A percentile compares a stretch with the other conserved stretches of the same genome.
Evolutionary conservation across 2,329 filamentous ascomycete species (phyloP).

Genomic region (Falciphora oryzae): DNA sequence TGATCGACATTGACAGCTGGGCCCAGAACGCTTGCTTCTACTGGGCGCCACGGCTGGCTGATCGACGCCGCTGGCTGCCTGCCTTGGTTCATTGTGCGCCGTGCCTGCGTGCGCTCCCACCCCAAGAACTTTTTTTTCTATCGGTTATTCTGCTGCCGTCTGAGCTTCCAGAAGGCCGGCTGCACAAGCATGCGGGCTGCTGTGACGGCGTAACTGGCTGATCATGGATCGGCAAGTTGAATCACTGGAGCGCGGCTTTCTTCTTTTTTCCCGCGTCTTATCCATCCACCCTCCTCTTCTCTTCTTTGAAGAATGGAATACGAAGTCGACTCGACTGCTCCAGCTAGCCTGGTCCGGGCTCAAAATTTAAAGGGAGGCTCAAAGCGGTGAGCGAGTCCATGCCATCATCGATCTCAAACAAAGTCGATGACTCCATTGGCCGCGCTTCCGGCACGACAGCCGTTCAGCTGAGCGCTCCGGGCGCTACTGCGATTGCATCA

Average conservation of each 20-base stretch:
- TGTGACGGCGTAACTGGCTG: neutral
- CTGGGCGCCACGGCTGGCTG: neutral
- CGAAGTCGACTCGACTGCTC: no score
- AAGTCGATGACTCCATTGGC: neutral
- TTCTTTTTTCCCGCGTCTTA: no score
- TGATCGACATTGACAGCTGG: neutral
- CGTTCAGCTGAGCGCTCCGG: neutral
- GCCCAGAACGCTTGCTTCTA: neutral
- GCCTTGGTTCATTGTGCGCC: neutral
- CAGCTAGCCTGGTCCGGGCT: neutral
- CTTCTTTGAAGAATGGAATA: no score
- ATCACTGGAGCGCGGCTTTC: neutral
- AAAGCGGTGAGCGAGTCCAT: neutral
- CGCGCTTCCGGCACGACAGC: neutral
- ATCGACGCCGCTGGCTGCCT: neutral
- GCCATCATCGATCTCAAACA: neutral
- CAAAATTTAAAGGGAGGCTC: neutral
- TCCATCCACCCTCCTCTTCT: no score
- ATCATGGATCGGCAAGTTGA: neutral
- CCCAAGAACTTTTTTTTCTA: neutral
- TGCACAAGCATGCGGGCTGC: neutral
- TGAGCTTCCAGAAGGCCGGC: neutral
- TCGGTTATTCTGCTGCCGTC: neutral
- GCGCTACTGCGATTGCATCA: neutral
- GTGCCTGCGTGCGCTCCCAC: neutral